These are phyloP conservation scores for Aurantiochytrium sp. DNA, from an alignment of 108 stramenopile genomes.

Conservation along the genomic window DNA sequence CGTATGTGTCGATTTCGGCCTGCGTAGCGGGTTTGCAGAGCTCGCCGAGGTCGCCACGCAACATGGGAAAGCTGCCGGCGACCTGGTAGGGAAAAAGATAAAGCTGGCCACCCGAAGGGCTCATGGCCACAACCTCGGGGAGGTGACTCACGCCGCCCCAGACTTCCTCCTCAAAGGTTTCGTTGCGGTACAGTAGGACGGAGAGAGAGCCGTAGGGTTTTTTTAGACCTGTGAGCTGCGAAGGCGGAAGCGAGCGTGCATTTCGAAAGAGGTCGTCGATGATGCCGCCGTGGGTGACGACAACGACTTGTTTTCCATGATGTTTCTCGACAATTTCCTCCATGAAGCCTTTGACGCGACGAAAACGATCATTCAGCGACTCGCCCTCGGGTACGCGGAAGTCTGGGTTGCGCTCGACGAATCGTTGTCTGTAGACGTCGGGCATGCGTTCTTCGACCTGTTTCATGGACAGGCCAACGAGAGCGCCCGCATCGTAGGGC, in stretches of 20 bases:
- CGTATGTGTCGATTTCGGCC: slow-evolving; percentile 1
- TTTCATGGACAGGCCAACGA: neutral
- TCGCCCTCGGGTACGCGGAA: neutral
- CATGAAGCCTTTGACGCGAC: neutral
- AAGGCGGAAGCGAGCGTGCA: neutral
- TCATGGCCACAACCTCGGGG: neutral
- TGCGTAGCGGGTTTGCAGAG: slow-evolving; percentile 10
- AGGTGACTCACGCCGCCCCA: slow-evolving; percentile 1
- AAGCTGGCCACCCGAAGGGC: neutral
- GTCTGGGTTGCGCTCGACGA: slow-evolving; percentile 11
- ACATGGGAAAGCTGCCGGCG: slow-evolving; percentile 4
- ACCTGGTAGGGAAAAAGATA: neutral
- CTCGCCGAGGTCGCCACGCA: neutral
- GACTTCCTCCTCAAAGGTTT: neutral
- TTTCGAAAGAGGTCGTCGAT: slow-evolving; percentile 9
- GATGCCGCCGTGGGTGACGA: slow-evolving; percentile 10
- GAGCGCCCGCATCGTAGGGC: neutral
- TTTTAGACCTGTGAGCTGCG: neutral
- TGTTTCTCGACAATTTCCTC: neutral
- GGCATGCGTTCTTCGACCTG: neutral
- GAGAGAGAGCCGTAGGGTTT: slow-evolving; percentile 1
- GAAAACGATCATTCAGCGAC: neutral
- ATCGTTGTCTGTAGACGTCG: neutral
- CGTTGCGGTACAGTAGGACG: neutral
- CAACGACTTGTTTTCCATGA: neutral